These are phyloP conservation scores for Coemansia pectinata DNA, from an alignment of 192 early-diverging fungal species.

Conservation along the genomic window DNA sequence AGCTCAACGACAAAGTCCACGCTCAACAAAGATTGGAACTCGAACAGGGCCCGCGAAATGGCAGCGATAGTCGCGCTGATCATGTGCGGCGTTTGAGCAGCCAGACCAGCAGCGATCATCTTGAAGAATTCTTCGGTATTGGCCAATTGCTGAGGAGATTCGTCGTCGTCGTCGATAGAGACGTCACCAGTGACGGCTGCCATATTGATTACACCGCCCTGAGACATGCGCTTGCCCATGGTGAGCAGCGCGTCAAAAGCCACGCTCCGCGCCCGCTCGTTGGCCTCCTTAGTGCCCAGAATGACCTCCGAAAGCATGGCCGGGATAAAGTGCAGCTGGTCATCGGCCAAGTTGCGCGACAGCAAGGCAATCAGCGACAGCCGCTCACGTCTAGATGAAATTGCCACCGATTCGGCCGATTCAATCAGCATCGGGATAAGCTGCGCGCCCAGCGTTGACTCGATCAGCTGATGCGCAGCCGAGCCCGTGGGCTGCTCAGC, in stretches of 20 bases:
- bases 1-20: conserved; percentile 69
- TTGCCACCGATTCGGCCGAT: conserved; percentile 63
- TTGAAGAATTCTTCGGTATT: conserved; percentile 81
- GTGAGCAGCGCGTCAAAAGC: conserved; percentile 84
- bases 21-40: conserved; percentile 79
- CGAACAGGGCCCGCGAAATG: conserved; percentile 85
- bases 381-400: conserved; percentile 81
- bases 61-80: conserved; percentile 86
- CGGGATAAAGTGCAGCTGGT: conserved; percentile 84
- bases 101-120: conserved; percentile 94
- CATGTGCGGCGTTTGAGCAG: conserved; percentile 88
- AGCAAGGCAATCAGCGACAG: conserved; percentile 67
- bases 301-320: conserved; percentile 89
- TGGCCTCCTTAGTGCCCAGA: conserved; percentile 89
- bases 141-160: conserved; percentile 51
- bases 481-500: conserved; percentile 36
- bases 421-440: conserved; percentile 79
- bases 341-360: conserved; percentile 62
- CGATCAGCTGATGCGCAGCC: conserved; percentile 33
- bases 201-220: conserved; percentile 59
- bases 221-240: conserved; percentile 90
- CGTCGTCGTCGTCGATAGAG: conserved; percentile 16
- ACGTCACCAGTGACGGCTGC: conserved; percentile 27
- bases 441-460: conserved; percentile 52
- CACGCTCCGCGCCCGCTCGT: conserved; percentile 78